Conservation (phyloP, 2,329 filamentous ascomycete species). For the Phaeosphaeriaceae sp. region DNA sequence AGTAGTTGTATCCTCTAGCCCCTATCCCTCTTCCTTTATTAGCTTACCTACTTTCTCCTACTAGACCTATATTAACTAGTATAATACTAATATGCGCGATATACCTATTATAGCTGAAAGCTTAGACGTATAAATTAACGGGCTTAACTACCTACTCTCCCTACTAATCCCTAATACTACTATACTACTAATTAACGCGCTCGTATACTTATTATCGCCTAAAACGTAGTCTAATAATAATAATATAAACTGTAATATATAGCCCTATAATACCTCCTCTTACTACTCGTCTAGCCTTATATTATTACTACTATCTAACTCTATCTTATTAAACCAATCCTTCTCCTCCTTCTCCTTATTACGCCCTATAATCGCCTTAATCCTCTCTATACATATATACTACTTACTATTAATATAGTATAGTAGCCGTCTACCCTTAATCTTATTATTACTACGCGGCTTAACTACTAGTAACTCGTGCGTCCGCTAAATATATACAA, state of each 20-base stretch:
- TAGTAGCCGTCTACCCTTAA: conserved; percentile 1
- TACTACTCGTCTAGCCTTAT: not conserved
- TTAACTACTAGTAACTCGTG: not conserved
- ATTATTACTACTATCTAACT: not conserved
- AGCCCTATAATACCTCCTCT: conserved; percentile 3
- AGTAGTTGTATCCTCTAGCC: not conserved
- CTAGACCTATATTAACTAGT: not conserved
- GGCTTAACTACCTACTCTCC: conserved; percentile 7
- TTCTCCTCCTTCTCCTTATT: not conserved
- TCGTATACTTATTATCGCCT: conserved; percentile 12
- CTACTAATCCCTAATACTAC: conserved; percentile 8
- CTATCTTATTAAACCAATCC: not conserved
- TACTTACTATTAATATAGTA: conserved; percentile 5
- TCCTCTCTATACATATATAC: conserved; percentile 2
- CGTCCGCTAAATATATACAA: too few relatives aligned
- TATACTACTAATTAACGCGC: conserved; percentile 11
- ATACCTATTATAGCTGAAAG: conserved; percentile 1
- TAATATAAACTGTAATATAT: conserved; percentile 8
- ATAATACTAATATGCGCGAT: conserved; percentile 11
- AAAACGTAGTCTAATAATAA: conserved; percentile 8
- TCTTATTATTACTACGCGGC: not conserved
- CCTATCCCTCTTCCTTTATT: not conserved
- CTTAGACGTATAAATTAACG: conserved; percentile 12
- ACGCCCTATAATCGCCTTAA: conserved; percentile 1
- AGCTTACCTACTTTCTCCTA: not conserved